Base-by-base conservation (phyloP, 495 filamentous ascomycete species). In the Pseudevernia furfuracea region DNA sequence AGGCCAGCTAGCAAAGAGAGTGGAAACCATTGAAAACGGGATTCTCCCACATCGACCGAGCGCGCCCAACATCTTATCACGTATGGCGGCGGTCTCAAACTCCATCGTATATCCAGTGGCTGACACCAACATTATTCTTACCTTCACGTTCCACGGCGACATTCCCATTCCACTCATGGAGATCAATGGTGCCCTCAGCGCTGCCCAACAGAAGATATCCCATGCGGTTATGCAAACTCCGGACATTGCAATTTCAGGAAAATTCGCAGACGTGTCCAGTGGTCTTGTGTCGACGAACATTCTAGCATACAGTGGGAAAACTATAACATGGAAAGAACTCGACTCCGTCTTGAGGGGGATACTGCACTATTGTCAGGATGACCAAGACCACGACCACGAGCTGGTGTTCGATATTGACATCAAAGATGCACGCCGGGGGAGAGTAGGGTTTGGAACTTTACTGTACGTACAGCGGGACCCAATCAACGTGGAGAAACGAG, bases 241-340 rank as follows among this genome's bases (percentile, higher is more conserved):
- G 23, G 4, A 12, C 23, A 4, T 8, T 19, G 4, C 6, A 14
- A 58, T 63, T 25, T 11, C 17, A 23, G 41, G 23, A 2, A 23
- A 4, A n/a, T 63, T 46, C 30, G 28, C 2, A 23, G 43, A 46
- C 52, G 5, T 34, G 7, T 57, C 55, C 19, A 32, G n/a, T 3
- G 19, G 39, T 19, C 43, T 19, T 17, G 4, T 63, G 14, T 32
- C 38, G 30, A 58, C 44, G 5, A 43, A 17, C 30, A 11, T 63
- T 2, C 1, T 46, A 9, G 52, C 28, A 19, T 63, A 63, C 39
- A 0, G 0, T 0, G 6, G 1, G 5, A 36, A 38, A 36, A 1
- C 1, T 15, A 48, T 63, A 9, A 57, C 28, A 25, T 63, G 61
- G 61, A 34, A 28, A 32, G 1, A 63, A 36, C 8, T 63, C 7